Percentiles rank a stretch among this genome's conserved stretches.
phyloP scores from a whole-genome alignment of 108 stramenopile genomes.

The Nannochloropsis salina region DNA sequence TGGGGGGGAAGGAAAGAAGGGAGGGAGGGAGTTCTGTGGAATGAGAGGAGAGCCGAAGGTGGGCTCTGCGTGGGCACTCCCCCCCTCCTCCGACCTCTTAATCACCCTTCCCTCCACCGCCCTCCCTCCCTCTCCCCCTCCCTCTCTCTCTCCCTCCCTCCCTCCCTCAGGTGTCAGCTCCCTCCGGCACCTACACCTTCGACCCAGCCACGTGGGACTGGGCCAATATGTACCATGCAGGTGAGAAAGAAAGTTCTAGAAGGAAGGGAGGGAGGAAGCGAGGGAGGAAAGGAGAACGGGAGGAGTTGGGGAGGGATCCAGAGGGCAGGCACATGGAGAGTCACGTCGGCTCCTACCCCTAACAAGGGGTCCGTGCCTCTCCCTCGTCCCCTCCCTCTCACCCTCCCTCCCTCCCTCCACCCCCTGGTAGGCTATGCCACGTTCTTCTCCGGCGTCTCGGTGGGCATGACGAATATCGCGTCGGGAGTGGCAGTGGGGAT shows the following conservation, averaged over 20 bases:
- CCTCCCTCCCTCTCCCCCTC: neutral
- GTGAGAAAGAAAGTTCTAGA: neutral
- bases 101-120: neutral
- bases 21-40: neutral
- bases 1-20: slow-evolving; percentile 40
- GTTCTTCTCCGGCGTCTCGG: slow-evolving; percentile 88
- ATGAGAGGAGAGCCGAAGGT: neutral
- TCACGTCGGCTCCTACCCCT: neutral
- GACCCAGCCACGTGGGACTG: neutral
- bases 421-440: slow-evolving; percentile 84
- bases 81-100: neutral
- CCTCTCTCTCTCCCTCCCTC: neutral
- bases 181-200: neutral
- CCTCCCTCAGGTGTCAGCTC: slow-evolving; percentile 11
- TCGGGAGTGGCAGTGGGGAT: slow-evolving; percentile 92
- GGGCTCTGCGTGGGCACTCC: neutral
- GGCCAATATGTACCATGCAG: neutral
- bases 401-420: neutral
- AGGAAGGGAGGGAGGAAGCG: neutral
- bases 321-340: no score
- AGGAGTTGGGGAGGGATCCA: neutral
- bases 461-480: slow-evolving; percentile 97
- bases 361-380: neutral
- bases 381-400: neutral
- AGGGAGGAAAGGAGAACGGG: neutral